phyloP scores from a whole-genome alignment of 176 grass and related monocot species.

The Tillandsia fasciculata region DNA sequence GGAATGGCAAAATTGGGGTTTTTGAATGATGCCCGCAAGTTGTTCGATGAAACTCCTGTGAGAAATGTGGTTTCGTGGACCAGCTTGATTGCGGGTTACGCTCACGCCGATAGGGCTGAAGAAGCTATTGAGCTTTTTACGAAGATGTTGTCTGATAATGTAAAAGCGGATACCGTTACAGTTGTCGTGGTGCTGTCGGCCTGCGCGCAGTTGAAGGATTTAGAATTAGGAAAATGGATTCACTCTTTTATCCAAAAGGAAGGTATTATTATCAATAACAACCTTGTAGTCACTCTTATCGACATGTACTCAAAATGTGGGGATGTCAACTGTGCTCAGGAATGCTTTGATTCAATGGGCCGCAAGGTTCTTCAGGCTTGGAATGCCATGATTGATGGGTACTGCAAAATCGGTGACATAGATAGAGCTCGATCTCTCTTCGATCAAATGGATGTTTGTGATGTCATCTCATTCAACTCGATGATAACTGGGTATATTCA shows the following conservation, averaged over 20 bases:
- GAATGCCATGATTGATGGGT: slow-evolving; percentile 69
- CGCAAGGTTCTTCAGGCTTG: slow-evolving; percentile 34
- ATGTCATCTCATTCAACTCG: slow-evolving; percentile 61
- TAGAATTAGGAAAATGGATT: slow-evolving; percentile 32
- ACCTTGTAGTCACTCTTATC: slow-evolving; percentile 47
- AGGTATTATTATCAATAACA: slow-evolving; percentile 23
- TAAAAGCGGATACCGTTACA: slow-evolving; percentile 35
- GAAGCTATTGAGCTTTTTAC: slow-evolving; percentile 46
- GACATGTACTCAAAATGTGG: slow-evolving; percentile 73
- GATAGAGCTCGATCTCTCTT: slow-evolving; percentile 41
- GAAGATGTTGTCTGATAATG: slow-evolving; percentile 37
- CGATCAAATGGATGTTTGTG: slow-evolving; percentile 40
- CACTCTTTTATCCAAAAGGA: slow-evolving; percentile 36
- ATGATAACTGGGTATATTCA: slow-evolving; percentile 74
- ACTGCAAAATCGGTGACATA: slow-evolving; percentile 42
- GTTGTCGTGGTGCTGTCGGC: slow-evolving; percentile 34
- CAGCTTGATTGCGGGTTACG: slow-evolving; percentile 40
- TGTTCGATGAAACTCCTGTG: slow-evolving; percentile 34
- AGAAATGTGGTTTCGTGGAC: slow-evolving; percentile 71
- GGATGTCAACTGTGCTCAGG: slow-evolving; percentile 27
- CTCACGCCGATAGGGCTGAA: slow-evolving; percentile 22
- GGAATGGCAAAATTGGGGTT: slow-evolving; percentile 38
- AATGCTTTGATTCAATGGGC: slow-evolving; percentile 39
- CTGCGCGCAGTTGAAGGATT: slow-evolving; percentile 42
- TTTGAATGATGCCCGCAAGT: slow-evolving; percentile 22